Percentiles rank a stretch among this genome's conserved stretches.
These are phyloP conservation scores for Casuarina cunninghamiana DNA, from an alignment of 306 rosid species.

Conservation along the genomic window DNA sequence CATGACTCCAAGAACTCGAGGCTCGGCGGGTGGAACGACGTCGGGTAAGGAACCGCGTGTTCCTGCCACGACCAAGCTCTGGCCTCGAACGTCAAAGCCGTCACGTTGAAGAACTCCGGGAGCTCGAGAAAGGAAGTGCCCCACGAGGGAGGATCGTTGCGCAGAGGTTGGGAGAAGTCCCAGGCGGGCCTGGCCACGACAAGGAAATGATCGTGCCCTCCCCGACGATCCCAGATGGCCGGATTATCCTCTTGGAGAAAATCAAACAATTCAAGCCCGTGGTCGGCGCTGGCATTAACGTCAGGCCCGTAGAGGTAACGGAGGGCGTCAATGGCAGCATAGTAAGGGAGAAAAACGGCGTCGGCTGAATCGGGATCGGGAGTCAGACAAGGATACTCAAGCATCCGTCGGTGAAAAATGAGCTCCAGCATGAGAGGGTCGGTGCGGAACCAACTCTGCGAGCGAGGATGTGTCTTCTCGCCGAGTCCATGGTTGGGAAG, in stretches of 20 bases:
- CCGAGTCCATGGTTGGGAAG: conserved; percentile 79
- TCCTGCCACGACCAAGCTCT: conserved; percentile 98
- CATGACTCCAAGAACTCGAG: conserved; percentile 57
- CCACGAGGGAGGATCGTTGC: conserved; percentile 67
- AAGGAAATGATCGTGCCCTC: conserved; percentile 81
- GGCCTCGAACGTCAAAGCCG: conserved; percentile 64
- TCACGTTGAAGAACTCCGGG: conserved; percentile 62
- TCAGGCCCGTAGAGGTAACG: conserved; percentile 73
- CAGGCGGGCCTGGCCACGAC: conserved; percentile 87
- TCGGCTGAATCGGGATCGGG: conserved; percentile 52
- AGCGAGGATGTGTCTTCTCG: conserved; percentile 70
- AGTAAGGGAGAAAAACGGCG: conserved; percentile 78
- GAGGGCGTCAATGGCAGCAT: conserved; percentile 63
- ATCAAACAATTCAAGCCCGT: conserved; percentile 58
- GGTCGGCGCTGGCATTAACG: conserved; percentile 60
- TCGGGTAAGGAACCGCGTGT: conserved; percentile 80
- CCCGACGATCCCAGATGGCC: conserved; percentile 49
- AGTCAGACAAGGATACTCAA: conserved; percentile 73
- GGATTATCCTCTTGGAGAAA: conserved; percentile 52
- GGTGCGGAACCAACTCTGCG: conserved; percentile 86
- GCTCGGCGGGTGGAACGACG: conserved; percentile 83
- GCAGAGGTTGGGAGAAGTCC: conserved; percentile 80
- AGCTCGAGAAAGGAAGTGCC: conserved; percentile 83
- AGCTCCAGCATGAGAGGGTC: conserved; percentile 70
- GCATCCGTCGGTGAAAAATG: conserved; percentile 72